A percentile compares a stretch with the other conserved stretches of the same genome.
These are phyloP conservation scores for Keithomyces neogunnii DNA, from an alignment of 2,329 filamentous ascomycete species.

Conservation along the genomic window DNA sequence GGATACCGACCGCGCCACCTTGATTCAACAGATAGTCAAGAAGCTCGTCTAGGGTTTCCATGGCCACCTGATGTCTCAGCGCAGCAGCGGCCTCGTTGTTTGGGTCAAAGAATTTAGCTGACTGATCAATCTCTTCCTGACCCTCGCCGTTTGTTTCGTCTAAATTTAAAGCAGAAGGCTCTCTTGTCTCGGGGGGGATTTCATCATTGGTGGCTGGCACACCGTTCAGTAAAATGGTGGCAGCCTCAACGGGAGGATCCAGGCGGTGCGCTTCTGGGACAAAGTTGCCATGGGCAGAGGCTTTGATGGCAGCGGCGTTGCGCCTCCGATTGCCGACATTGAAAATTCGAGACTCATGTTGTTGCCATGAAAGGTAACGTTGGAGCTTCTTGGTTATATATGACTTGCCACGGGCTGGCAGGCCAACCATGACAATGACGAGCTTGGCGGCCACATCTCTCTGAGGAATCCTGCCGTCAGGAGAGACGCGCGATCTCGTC, in stretches of 20 bases:
- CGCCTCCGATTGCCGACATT: constrained; percentile 91
- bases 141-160: constrained; percentile 16
- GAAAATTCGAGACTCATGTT: constrained; percentile 93
- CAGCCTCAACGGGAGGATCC: constrained; percentile 42
- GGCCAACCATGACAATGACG: constrained; percentile 95
- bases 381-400: constrained; percentile 99
- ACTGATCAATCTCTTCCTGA: constrained; percentile 64
- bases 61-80: constrained; percentile 81
- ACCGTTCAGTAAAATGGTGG: constrained; percentile 51
- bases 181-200: constrained; percentile 21
- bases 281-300: constrained; percentile 24
- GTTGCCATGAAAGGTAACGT: constrained; percentile 91
- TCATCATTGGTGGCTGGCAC: constrained; percentile 24
- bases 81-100: constrained; percentile 73
- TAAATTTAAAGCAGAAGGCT: constrained; percentile 30
- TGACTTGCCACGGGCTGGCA: constrained; percentile 92
- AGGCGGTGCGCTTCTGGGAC: constrained; percentile 26
- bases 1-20: constrained; percentile 84
- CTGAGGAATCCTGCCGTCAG: constrained; percentile 87
- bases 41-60: constrained; percentile 87
- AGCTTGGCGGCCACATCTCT: constrained; percentile 93
- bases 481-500: constrained; percentile 90
- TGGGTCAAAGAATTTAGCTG: constrained; percentile 89
- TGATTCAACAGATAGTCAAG: constrained; percentile 77
- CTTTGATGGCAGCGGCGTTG: constrained; percentile 57